These are phyloP conservation scores for Boletus eberwhitei DNA, from an alignment of 768 basidiomycete genomes.

Conservation along the genomic window DNA sequence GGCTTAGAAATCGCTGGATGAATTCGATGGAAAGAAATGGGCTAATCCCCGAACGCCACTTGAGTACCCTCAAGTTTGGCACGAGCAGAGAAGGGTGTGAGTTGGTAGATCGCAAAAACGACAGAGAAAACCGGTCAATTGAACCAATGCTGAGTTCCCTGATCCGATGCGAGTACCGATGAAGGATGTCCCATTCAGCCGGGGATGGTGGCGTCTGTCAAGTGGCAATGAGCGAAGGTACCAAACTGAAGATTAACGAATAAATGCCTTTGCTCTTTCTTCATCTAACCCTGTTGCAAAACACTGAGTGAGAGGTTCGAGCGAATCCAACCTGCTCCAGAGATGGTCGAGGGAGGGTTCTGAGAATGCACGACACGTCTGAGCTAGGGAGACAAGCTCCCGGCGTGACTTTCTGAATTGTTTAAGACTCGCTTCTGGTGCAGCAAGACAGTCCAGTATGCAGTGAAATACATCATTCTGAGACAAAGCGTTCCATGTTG, in stretches of 20 bases:
- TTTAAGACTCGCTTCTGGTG: background rate
- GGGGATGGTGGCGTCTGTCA: background rate
- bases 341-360: slow-evolving; percentile 3
- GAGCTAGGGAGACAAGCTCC: background rate
- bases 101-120: background rate
- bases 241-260: background rate
- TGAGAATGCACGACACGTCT: slow-evolving; percentile 1
- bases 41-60: background rate
- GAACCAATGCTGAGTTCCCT: background rate
- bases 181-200: background rate
- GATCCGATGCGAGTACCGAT: slow-evolving; percentile 1
- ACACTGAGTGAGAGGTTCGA: slow-evolving; percentile 1
- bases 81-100: background rate
- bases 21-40: background rate
- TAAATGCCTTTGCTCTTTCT: background rate
- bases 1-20: background rate
- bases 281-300: background rate
- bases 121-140: background rate
- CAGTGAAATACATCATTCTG: background rate
- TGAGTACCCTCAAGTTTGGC: slow-evolving; percentile 1
- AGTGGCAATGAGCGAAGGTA: background rate
- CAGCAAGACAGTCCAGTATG: background rate
- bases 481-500: background rate
- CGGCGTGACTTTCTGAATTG: background rate
- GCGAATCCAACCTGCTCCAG: slow-evolving; percentile 1